Evolutionary conservation across 805 yeast genomes (phyloP), one percentile per base, ranked within the genome.

Genomic region (Teunomyces funiuensis): DNA sequence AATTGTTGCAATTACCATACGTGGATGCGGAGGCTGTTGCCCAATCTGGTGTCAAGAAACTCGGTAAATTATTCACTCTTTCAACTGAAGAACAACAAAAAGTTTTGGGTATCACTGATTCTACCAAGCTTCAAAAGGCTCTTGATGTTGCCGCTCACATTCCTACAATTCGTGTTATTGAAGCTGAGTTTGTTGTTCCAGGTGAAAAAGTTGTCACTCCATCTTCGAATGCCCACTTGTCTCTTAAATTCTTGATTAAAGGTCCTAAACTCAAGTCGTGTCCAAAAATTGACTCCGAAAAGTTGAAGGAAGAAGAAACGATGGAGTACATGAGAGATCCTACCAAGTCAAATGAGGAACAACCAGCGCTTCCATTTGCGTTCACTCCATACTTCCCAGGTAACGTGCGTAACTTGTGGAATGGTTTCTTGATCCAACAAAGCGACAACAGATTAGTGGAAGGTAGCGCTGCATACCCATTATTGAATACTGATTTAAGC

Each of bases 401-500:
- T 13, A 40, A 44, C 10, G 49, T 70, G n/a, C 64, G 69, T 36
- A 61, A 71, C 46, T 51, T 50, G 20, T 91, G 96, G 90, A 70
- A 78, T 34, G 90, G 84, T 23, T 74, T 83, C 39, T 63, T 93
- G 38, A 69, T 79, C 23, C 69, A 77, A 40, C 96, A 88, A 61
- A 81, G 81, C 51, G 98, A 91, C 63, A 80, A 79, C 45, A 88
- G 85, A 60, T 67, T 93, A 34, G 77, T 83, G 16, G 97, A 90
- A 44, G 67, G 63, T 11, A 48, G 60, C 49, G 69, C 78, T 7
- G 88, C 88, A 3, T 69, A 72, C 16, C 62, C 62, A 36, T 55
- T 85, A 50, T 73, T 73, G 33, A 68, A 76, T 46, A 66, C 74
- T 20, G 82, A 79, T 43, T 63, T 79, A 39, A 64, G 73, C 28